phyloP scores from a whole-genome alignment of 2,329 filamentous ascomycete genomes.

The Lecanicillium sp. region DNA sequence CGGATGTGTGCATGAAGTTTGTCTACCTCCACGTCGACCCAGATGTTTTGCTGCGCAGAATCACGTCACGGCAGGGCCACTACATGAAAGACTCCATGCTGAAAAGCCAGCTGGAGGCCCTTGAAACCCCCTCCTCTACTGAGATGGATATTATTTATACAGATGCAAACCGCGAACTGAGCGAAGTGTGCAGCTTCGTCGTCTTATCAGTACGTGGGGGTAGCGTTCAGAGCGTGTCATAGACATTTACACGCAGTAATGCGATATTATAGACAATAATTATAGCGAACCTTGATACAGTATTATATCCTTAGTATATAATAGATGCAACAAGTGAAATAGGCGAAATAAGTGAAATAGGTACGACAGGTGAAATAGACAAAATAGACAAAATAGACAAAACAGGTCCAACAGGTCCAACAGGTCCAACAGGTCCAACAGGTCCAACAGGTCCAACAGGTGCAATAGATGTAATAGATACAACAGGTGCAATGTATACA shows the following conservation, averaged over 20 bases:
- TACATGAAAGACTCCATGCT: slow-evolving; percentile 69
- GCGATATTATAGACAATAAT: too few relatives aligned
- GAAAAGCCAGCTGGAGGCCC: slow-evolving; percentile 52
- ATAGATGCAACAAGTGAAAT: too few relatives aligned
- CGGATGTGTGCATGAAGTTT: slow-evolving; percentile 51
- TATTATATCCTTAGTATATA: too few relatives aligned
- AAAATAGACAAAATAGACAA: too few relatives aligned
- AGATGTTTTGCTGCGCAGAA: slow-evolving; percentile 48
- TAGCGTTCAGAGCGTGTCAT: not conserved
- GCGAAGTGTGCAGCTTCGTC: slow-evolving; percentile 5
- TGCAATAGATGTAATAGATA: too few relatives aligned
- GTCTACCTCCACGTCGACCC: slow-evolving; percentile 56
- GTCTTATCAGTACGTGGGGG: slow-evolving; percentile 1
- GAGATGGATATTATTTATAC: slow-evolving; percentile 38
- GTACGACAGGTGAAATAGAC: too few relatives aligned
- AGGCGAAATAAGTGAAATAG: too few relatives aligned
- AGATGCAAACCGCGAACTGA: slow-evolving; percentile 16
- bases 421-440: too few relatives aligned
- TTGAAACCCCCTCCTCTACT: slow-evolving; percentile 48
- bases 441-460: too few relatives aligned
- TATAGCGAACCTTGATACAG: too few relatives aligned
- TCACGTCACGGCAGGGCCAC: slow-evolving; percentile 52
- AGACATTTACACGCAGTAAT: not conserved
- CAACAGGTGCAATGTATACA: too few relatives aligned
- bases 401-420: too few relatives aligned